These are phyloP conservation scores for Nannochloropsis oceanica DNA, from an alignment of 108 stramenopile species.

Conservation along the genomic window DNA sequence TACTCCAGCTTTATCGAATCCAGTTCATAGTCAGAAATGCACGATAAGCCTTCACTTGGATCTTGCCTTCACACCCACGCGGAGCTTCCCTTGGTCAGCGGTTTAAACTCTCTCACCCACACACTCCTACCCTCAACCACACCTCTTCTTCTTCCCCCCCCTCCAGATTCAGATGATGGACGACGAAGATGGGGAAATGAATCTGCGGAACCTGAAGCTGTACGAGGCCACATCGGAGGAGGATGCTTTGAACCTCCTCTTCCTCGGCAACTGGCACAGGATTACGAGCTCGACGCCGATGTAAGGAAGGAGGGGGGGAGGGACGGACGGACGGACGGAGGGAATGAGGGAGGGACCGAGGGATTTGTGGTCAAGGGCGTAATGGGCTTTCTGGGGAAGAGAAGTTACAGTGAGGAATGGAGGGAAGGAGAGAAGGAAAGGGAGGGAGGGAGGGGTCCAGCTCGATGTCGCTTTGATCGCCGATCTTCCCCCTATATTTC, in stretches of 20 bases:
- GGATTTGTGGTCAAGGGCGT: too few species aligned
- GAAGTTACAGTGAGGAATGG: too few species aligned
- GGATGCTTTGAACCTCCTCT: conserved; percentile 45
- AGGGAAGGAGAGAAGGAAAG: neutral
- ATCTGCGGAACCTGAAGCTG: neutral
- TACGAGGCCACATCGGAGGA: conserved; percentile 32
- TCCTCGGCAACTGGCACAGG: conserved; percentile 42
- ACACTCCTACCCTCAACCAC: neutral
- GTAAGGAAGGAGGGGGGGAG: neutral
- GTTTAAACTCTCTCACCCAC: neutral
- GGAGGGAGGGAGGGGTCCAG: neutral
- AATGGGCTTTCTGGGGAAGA: too few species aligned
- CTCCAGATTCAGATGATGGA: neutral
- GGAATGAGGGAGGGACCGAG: too few species aligned
- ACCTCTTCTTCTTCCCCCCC: neutral
- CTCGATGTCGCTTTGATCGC: neutral
- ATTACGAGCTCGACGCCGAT: conserved; percentile 31
- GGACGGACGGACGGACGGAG: too few species aligned
- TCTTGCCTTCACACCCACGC: conserved; percentile 5
- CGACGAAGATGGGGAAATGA: conserved; percentile 2
- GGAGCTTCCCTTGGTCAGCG: neutral
- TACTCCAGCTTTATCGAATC: conserved; percentile 10
- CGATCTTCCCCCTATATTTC: too few species aligned
- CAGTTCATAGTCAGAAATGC: neutral
- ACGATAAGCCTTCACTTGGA: conserved; percentile 17